Evolutionary conservation across 495 filamentous ascomycete genomes (phyloP), one percentile per base, ranked within the genome.

Genomic region (Talaromyces nanjingensis): DNA sequence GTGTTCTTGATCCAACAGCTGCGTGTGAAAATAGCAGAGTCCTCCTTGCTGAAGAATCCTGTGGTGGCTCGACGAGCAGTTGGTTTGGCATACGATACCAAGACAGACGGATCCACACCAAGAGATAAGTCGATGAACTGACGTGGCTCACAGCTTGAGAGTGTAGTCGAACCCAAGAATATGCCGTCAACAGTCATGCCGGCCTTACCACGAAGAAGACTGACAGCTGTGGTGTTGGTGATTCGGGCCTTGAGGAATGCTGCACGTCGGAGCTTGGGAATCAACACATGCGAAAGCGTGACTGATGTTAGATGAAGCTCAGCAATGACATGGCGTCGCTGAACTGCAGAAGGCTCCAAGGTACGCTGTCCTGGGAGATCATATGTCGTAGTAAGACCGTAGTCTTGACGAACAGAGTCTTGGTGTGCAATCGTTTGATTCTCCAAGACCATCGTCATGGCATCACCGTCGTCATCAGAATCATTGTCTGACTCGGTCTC

Each of bases 161-260:
- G 70, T 0, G 74, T 73, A 1, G 83, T 79, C 47, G 84, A 84
- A 9, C 89, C 89, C 33, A 91, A 72, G 70, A 90, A 90, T 9
- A 79, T 82, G 3, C 84, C 86, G 68, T 91, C 89, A 25, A 90
- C 85, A 2, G 87, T 88, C 14, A 91, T 76, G 2, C 87, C 86
- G 0, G 79, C 80, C 1, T 77, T 78, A 16, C 87, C 87, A 63
- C 78, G 79, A 33, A 89, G 83, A 3, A 91, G 77, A 1, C 83
- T 84, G 49, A 87, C 76, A 53, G 79, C 76, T 53, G 79, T 82
- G 4, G 77, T 77, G 65, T 90, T 91, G 60, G 79, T 76, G 33
- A 91, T 72, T 31, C 80, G 79, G 9, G 87, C 87, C 64, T 84
- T 84, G 49, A 90, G 81, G 73, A 89, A 90, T 0, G 87, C 87